Base-by-base conservation (phyloP, 495 filamentous ascomycete species). In the Penicillium chermesinum region DNA sequence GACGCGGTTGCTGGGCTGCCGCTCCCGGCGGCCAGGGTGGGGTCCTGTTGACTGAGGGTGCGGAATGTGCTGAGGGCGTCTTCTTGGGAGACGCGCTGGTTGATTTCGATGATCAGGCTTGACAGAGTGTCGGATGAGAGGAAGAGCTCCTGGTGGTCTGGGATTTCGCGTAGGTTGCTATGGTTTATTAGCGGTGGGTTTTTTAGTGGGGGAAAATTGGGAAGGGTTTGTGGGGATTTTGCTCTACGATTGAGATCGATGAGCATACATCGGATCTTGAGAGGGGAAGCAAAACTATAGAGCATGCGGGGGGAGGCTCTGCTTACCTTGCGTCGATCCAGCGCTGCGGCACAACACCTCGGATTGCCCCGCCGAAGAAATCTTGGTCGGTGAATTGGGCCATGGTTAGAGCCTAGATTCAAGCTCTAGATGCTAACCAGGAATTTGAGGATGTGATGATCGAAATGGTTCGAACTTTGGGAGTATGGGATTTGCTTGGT, bases 131-230 rank as follows among this genome's bases (percentile, higher is more conserved):
- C 80, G 15, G 65, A 64, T 62, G 88, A 88, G 64, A 98, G 83
- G 67, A 82, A 95, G 55, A 96, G 84, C 75, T 98, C 93, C 71
- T 98, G 90, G 67, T 95, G 82, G 64, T 96, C 87, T 38, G 93
- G 93, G 34, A 98, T 82, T 73, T 91, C 82, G 62, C 93, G 89
- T 63, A 96, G 80, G 43, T 73, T 75, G 69, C 88, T 94, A 41
- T 39, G 14, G 13, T 18, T 14, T 22, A 46, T 56, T 48, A 55
- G 55, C 18, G 49, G 32, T 51, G 16, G 45, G 8, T 41, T 16
- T 46, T 20, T 35, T n/a, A n/a, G n/a, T n/a, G n/a, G n/a, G n/a
- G n/a, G 34, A 38, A 10, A 19, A 17, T 27, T 49, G 21, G 32
- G 38, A 5, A 40, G 36, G 8, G 42, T 40, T 19, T 41, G 39